Base-by-base conservation (phyloP, 495 filamentous ascomycete genomes). In the Penicillium goetzii region DNA sequence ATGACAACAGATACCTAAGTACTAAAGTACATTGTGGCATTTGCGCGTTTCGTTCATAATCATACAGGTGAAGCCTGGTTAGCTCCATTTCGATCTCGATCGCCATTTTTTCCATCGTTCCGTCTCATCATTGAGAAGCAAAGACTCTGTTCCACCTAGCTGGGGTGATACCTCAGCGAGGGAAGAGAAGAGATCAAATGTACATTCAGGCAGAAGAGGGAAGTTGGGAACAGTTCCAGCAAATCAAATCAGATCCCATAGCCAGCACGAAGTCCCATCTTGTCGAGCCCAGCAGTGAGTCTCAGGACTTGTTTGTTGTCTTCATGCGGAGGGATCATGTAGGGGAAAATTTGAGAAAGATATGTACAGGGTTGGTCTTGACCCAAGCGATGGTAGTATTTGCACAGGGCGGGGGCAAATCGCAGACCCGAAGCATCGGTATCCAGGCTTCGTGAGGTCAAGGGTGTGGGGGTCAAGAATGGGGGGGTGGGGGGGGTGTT, bases 1-100 rank as follows among this genome's bases (percentile, higher is more conserved):
- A 25, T 2, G 10, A 4, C 40, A 43, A 11, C 43, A 47, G 19
- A 47, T 47, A 47, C 43, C 43, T 40, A 47, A 25, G 21, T 47
- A 47, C 43, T 47, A 47, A 21, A 47, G 43, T 47, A 47, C 54
- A 68, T 59, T 69, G 72, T 63, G 64, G 61, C 75, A 72, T 76
- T 74, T 74, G 71, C 74, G 68, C 76, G 68, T 80, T 75, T 72
- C 70, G 74, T 73, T 80, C 78, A 68, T 80, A 77, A 79, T 80
- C 76, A 74, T 80, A 80, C 78, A 80, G 45, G 47, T 68, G 65
- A 71, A 72, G 67, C 70, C 57, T 55, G 9, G 38, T 51, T 63
- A 63, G 72, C 61, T 62, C 61, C 66, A 38, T 30, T 69, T 69
- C 63, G 43, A 56, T 68, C 62, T 68, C 63, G 34, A 58, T 69